A percentile compares a stretch with the other conserved stretches of the same genome.
phyloP scores from a whole-genome alignment of 129 eudicot species.

The Tagetes erecta region DNA sequence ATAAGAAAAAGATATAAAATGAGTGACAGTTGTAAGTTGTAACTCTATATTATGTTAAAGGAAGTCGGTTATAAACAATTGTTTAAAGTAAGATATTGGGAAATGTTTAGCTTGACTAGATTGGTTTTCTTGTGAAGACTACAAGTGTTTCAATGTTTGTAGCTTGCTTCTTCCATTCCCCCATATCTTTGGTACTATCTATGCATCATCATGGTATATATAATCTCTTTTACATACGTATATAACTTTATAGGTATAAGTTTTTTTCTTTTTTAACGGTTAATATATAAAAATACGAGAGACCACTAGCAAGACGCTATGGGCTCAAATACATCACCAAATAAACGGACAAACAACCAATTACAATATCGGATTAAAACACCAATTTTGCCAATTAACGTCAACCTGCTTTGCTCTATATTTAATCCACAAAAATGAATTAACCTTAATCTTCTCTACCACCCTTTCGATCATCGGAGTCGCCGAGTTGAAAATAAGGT shows the following conservation, averaged over 20 bases:
- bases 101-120: conserved; percentile 36
- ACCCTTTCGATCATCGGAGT: no score
- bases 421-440: no score
- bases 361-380: no score
- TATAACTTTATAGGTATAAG: background rate
- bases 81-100: conserved; percentile 30
- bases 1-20: background rate
- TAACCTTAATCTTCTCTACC: no score
- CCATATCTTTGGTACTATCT: conserved; percentile 34
- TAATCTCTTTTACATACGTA: conserved; percentile 40
- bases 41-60: conserved; percentile 2
- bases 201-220: conserved; percentile 23
- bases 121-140: conserved; percentile 38
- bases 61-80: conserved; percentile 3
- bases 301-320: no score
- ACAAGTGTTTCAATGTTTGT: conserved; percentile 37
- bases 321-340: no score
- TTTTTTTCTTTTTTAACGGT: no score
- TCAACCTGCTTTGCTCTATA: no score
- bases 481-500: no score
- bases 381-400: no score
- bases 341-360: no score
- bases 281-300: no score
- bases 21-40: background rate
- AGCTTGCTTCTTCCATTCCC: conserved; percentile 40